A percentile compares a stretch with the other conserved stretches of the same genome.
These are phyloP conservation scores for Vigna mungo DNA, from an alignment of 306 rosid species.

Conservation along the genomic window DNA sequence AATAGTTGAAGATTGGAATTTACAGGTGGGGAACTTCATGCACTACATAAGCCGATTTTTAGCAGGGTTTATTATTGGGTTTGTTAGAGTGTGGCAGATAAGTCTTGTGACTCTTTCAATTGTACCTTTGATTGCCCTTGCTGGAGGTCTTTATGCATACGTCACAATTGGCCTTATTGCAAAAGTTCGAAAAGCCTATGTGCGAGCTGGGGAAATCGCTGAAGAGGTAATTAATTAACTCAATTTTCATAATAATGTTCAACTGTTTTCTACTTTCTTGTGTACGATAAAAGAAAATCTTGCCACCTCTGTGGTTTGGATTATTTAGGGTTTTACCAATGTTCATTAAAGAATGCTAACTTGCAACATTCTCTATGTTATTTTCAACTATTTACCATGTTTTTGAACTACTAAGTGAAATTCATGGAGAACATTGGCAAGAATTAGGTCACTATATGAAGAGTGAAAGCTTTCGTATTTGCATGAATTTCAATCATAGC, in stretches of 20 bases:
- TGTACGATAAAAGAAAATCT: not conserved
- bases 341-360: not conserved
- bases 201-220: conserved; percentile 94
- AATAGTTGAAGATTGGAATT: not conserved
- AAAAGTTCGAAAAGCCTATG: conserved; percentile 76
- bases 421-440: not conserved
- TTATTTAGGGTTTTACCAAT: not conserved
- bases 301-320: not conserved
- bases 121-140: conserved; percentile 91
- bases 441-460: not conserved
- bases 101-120: conserved; percentile 89
- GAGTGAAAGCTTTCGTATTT: not conserved
- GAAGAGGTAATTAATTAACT: conserved; percentile 70
- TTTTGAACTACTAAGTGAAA: not conserved
- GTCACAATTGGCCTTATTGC: conserved; percentile 86
- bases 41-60: conserved; percentile 89
- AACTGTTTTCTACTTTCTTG: not conserved
- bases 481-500: not conserved
- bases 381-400: not conserved
- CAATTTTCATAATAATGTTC: not conserved
- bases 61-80: conserved; percentile 81
- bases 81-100: conserved; percentile 93
- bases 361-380: not conserved
- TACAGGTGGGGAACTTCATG: conserved; percentile 93
- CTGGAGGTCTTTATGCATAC: conserved; percentile 93